Base-by-base conservation (phyloP, 768 basidiomycete genomes). In the Leccinum aurantiacum region DNA sequence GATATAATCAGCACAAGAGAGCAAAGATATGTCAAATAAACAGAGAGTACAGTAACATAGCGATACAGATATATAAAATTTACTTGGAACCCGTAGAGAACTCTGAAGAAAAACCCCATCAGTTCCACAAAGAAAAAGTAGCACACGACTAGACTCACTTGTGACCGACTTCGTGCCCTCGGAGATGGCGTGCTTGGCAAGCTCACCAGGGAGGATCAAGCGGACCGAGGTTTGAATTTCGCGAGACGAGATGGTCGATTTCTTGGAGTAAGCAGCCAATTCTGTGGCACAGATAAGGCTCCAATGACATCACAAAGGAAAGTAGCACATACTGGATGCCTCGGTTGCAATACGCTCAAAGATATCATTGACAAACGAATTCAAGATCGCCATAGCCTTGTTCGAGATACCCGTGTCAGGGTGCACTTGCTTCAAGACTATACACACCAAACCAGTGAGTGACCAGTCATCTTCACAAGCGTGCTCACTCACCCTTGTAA, bases 371-470 rank as follows among this genome's bases (percentile, higher is more conserved):
- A 91, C 89, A 71, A 91, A 91, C 0, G 89, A 90, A 80, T 91
- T 88, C 64, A 89, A 78, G 72, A 91, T 90, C 55, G 88, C 86
- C 88, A 90, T 89, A 11, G 87, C 87, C 78, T 92, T 91, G 85
- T 90, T 92, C 56, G 90, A 92, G 79, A 93, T 92, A 86, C 91
- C 92, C 62, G 91, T 93, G 76, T 93, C 92, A 62, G 92, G 92
- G 82, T 93, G 92, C 60, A 93, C 92, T 78, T 93, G 91, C 81
- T 91, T 92, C 72, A 93, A 81, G 68, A 92, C 91, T 89, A 4
- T 5, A 15, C 0, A 31, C 19, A n/a, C 4, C 5, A 33, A 6
- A 41, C 11, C 3, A 25, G 37, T 65, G 24, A 65, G 24, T 37
- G 48, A 44, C 50, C 15, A 37, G 31, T 10, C 19, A 25, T 15